Evolutionary conservation across 148 eudicot species (phyloP), one percentile per base, ranked within the genome.

Genomic region (Diospyros lotus): DNA sequence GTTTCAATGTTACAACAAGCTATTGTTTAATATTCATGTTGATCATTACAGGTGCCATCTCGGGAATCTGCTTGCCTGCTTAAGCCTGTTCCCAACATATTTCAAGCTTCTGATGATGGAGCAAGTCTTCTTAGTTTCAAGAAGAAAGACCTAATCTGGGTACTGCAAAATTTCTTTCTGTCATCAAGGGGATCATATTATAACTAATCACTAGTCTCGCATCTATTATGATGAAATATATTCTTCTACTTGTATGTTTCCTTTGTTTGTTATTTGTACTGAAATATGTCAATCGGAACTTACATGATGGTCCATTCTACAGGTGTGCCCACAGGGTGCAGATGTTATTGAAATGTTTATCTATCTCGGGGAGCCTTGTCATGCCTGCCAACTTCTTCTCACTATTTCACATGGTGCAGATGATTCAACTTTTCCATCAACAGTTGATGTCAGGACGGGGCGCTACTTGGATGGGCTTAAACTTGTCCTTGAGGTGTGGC

Each of bases 281-380:
- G 60, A 65, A 42, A 40, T 40, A 45, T 10, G 2, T 65, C 46
- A n/a, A 54, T 10, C 46, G 18, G 56, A 72, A 39, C 48, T 75
- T 79, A 45, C 53, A 18, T 73, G 75, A 63, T 73, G 54, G 55
- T 79, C 68, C 70, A 56, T 82, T 65, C 79, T 39, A 72, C 88
- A 94, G 98, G 88, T 92, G 65, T 90, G 91, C 81, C 89, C 98
- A 48, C 96, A 95, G 81, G 87, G 83, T 67, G 91, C 96, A 44
- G 97, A 95, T 87, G 97, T 95, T 69, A 86, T 90, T 81, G 98
- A 95, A 86, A 83, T 95, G 78, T 95, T 90, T 89, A 87, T 92
- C 77, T 88, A 85, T 86, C 97, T 95, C 50, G 88, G 91, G 68
- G 97, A 95, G 87, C 98, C 98, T 71, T 95, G 98, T 84, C 98